Percentiles rank a stretch among this genome's conserved stretches.
Evolutionary conservation across 2,329 filamentous ascomycete genomes (phyloP).

Genomic region (Cercospora citrullina): DNA sequence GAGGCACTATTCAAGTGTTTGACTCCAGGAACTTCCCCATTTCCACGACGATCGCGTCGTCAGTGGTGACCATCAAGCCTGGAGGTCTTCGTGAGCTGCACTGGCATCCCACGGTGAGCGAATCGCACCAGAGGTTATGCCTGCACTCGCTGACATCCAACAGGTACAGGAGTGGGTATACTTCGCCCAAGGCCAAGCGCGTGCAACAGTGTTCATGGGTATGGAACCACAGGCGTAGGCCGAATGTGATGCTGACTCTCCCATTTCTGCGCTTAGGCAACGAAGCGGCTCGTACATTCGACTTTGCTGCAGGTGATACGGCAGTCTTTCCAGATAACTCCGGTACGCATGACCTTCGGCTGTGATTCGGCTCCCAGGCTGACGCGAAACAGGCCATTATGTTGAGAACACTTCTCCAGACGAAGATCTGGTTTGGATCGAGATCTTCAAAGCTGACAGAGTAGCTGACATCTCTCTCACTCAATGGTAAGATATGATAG

Average conservation of each 20-base stretch:
- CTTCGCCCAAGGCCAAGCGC: neutral
- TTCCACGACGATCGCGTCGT: neutral
- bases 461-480: neutral
- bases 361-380: neutral
- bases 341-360: neutral
- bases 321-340: neutral
- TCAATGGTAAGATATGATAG: neutral
- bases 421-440: neutral
- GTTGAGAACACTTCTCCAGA: neutral
- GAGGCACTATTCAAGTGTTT: neutral
- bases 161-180: neutral
- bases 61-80: neutral
- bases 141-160: neutral
- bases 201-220: neutral
- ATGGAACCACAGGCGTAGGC: neutral
- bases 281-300: neutral
- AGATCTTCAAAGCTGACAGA: neutral
- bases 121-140: neutral
- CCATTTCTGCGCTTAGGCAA: neutral
- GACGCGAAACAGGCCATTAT: neutral
- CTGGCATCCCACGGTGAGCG: neutral
- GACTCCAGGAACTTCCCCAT: neutral
- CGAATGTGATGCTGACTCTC: neutral
- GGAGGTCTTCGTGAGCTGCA: neutral
- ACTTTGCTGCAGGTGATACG: neutral